Evolutionary conservation across 1,139 yeast genomes (phyloP).

Genomic region (Suhomyces yuchorum): DNA sequence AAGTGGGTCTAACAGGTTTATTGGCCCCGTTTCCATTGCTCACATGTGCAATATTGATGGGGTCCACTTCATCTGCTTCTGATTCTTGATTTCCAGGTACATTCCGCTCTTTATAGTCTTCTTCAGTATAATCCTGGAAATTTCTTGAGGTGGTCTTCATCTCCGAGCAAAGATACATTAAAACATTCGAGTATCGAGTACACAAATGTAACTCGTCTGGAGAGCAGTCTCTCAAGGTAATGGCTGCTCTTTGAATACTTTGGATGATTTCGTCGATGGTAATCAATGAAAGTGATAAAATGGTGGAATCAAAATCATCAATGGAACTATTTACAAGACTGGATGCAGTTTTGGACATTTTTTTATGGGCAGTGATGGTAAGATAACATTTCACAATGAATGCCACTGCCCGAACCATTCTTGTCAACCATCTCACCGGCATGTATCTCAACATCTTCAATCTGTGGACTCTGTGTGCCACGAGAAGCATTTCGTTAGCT

Average conservation of each 20-base stretch:
- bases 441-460: conserved; percentile 67
- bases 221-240: conserved; percentile 75
- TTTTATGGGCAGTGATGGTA: conserved; percentile 57
- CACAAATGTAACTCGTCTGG: conserved; percentile 89
- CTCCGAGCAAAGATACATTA: conserved; percentile 77
- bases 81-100: not conserved
- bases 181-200: conserved; percentile 75
- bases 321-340: conserved; percentile 20
- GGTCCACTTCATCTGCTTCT: not conserved
- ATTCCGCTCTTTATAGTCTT: not conserved
- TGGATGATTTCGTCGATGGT: conserved; percentile 70
- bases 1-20: not conserved
- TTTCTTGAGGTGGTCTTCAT: conserved; percentile 50
- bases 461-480: conserved; percentile 70
- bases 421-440: conserved; percentile 89
- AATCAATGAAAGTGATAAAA: conserved; percentile 62
- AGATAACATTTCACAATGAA: conserved; percentile 84
- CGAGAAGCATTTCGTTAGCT: conserved; percentile 76
- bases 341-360: conserved; percentile 14
- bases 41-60: not conserved
- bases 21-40: not conserved
- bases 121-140: conserved; percentile 20
- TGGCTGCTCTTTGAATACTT: conserved; percentile 72
- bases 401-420: conserved; percentile 89
- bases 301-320: conserved; percentile 48